phyloP scores from a whole-genome alignment of 2,329 filamentous ascomycete species.

The Cladosporium halotolerans region DNA sequence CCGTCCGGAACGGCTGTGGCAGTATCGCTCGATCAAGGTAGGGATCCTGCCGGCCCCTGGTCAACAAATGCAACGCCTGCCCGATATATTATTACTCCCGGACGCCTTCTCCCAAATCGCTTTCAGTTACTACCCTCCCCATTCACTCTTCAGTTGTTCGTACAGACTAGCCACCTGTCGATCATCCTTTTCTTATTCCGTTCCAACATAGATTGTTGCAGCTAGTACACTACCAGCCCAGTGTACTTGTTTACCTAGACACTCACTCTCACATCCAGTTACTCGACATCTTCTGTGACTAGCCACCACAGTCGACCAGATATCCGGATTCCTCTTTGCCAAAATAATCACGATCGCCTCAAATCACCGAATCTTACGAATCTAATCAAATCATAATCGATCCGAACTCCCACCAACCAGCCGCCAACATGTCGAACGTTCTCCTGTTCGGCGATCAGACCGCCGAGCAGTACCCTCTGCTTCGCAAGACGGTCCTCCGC shows the following conservation, averaged over 20 bases:
- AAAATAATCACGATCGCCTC: background rate
- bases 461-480: conserved; percentile 57
- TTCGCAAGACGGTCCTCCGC: conserved; percentile 45
- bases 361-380: background rate
- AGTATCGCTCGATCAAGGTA: conserved; percentile 12
- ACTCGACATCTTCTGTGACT: conserved; percentile 24
- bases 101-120: background rate
- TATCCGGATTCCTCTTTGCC: background rate
- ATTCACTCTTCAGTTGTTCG: conserved; percentile 7
- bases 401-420: conserved; percentile 1
- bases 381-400: conserved; percentile 12
- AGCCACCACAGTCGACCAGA: conserved; percentile 27
- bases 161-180: conserved; percentile 31
- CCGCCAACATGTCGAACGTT: conserved; percentile 36
- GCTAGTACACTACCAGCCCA: conserved; percentile 11
- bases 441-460: conserved; percentile 69
- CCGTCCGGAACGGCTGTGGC: conserved; percentile 5
- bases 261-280: background rate
- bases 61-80: conserved; percentile 12
- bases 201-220: conserved; percentile 6
- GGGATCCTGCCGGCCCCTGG: conserved; percentile 6
- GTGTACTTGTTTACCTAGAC: conserved; percentile 7
- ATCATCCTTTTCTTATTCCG: conserved; percentile 19
- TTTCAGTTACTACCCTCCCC: conserved; percentile 2
- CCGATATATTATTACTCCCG: conserved; percentile 12